A percentile compares a stretch with the other conserved stretches of the same genome.
phyloP scores from a whole-genome alignment of 805 yeast genomes.

The Candida dendrica region DNA sequence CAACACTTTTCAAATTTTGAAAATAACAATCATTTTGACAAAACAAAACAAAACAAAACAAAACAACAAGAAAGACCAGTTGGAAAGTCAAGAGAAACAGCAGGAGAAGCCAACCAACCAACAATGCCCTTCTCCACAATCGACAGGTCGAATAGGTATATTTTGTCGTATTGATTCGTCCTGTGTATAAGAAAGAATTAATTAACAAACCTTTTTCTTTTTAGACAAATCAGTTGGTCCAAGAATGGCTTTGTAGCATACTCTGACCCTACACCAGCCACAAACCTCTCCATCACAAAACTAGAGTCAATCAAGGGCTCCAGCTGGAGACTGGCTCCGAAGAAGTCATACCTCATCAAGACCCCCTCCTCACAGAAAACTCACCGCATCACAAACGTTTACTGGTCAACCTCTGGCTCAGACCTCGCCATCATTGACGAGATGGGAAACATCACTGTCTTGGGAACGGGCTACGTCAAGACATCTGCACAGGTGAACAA shows the following conservation, averaged over 20 bases:
- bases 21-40: not conserved
- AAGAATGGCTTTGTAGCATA: constrained; percentile 80
- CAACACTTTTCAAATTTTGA: not conserved
- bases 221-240: constrained; percentile 47
- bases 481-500: constrained; percentile 26
- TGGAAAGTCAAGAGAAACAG: too few species aligned
- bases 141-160: not conserved
- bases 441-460: constrained; percentile 55
- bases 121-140: not conserved
- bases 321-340: constrained; percentile 55
- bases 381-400: constrained; percentile 37
- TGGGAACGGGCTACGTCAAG: constrained; percentile 42
- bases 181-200: too few species aligned
- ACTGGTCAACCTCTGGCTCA: constrained; percentile 75
- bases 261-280: constrained; percentile 25
- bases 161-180: too few species aligned
- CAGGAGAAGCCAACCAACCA: too few species aligned
- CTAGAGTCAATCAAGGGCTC: constrained; percentile 70
- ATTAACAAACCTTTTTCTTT: not conserved
- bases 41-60: not conserved
- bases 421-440: constrained; percentile 78
- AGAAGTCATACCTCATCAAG: constrained; percentile 15
- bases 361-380: constrained; percentile 18
- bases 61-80: not conserved
- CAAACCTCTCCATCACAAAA: constrained; percentile 51